Evolutionary conservation across 345 rosid species (phyloP), one percentile per base, ranked within the genome.

Genomic region (Moricandia moricandioides): DNA sequence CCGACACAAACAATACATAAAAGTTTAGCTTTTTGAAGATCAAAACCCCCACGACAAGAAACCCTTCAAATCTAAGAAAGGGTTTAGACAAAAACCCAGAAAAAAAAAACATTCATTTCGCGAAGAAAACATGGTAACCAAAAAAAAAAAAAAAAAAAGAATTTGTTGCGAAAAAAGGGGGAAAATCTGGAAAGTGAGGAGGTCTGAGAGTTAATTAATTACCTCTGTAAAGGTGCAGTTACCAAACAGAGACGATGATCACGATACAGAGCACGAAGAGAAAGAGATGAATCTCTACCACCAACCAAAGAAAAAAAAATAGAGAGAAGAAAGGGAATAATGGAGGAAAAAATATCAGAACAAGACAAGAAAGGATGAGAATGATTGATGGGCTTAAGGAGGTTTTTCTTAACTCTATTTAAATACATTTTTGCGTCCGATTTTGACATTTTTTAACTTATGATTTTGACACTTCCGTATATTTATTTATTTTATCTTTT

Each of bases 341-440:
- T 47, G 33, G 62, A 26, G 35, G 8, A 3, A 47, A 37, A 35
- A 55, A 60, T 18, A 54, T 67, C 65, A 68, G 60, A 67, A 16
- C 52, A 4, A 67, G 21, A 21, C 11, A 52, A 72, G 69, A 67
- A 40, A 72, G 16, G 74, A 73, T 62, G 78, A 78, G 78, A 78
- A 73, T 78, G 82, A 73, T 78, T 67, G 73, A 78, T 72, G 60
- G 60, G n/a, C 43, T 26, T 11, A 55, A 43, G 63, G 74, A 61
- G 24, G 33, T 49, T 78, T 78, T 54, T 78, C 78, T 78, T 68
- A 73, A 78, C 82, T 73, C 62, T 55, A 78, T 78, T 78, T 73
- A 73, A 78, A 78, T 78, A 62, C 70, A 78, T 40, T 73, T 78
- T 78, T 72, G 74, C 57, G 78, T 78, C 81, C 78, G 78, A 73